These are phyloP conservation scores for Gossypium ekmanianum DNA, from an alignment of 345 rosid genomes.

Conservation along the genomic window DNA sequence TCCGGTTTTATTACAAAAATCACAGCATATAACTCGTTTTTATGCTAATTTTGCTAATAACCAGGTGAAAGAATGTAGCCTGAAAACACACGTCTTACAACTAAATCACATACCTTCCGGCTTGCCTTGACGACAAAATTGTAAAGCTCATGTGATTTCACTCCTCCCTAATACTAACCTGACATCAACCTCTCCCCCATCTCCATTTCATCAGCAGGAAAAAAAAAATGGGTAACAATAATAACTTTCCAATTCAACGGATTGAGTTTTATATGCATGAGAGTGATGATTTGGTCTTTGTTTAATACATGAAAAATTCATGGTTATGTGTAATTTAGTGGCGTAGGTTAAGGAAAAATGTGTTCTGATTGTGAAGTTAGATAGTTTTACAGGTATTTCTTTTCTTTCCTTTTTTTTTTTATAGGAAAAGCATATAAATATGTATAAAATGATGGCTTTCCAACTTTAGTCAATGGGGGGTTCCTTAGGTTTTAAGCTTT, in stretches of 20 bases:
- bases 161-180: constrained; percentile 22
- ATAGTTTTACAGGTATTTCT: constrained; percentile 12
- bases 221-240: not conserved
- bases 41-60: not conserved
- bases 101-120: constrained; percentile 27
- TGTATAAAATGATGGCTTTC: constrained; percentile 5
- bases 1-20: not conserved
- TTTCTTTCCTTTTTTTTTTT: not conserved
- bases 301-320: not conserved
- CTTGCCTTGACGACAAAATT: constrained; percentile 35
- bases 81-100: constrained; percentile 63
- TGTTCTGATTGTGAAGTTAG: constrained; percentile 9
- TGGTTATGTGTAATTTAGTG: constrained; percentile 6
- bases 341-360: constrained; percentile 9
- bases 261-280: constrained; percentile 12
- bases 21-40: not conserved
- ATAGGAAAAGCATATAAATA: constrained; percentile 21
- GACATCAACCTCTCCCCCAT: constrained; percentile 1
- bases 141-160: constrained; percentile 28
- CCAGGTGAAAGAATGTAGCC: constrained; percentile 70
- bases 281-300: constrained; percentile 15
- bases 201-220: not conserved
- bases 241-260: not conserved
- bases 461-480: not conserved
- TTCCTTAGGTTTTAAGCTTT: not conserved